These are phyloP conservation scores for Hygrophila difformis DNA, from an alignment of 257 asterid genomes.

Conservation along the genomic window DNA sequence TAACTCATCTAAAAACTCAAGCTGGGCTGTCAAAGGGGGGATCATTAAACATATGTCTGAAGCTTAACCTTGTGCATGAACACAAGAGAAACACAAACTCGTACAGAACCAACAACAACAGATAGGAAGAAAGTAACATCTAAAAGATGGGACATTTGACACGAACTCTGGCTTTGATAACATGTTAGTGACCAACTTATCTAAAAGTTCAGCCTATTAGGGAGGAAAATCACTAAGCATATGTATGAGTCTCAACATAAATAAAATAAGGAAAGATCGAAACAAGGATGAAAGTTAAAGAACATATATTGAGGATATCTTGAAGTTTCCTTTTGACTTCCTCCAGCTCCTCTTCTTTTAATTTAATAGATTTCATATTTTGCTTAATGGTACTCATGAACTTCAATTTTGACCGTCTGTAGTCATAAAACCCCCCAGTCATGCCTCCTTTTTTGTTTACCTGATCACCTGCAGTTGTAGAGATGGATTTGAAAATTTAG, in stretches of 20 bases:
- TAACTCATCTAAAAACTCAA: no score
- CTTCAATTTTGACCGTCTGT: constrained; percentile 79
- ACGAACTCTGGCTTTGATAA: no score
- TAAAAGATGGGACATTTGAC: no score
- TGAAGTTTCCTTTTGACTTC: constrained; percentile 58
- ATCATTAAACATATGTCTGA: no score
- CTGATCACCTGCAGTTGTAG: constrained; percentile 73
- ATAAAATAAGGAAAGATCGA: constrained; percentile 7
- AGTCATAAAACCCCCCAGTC: constrained; percentile 98
- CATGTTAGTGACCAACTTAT: no score
- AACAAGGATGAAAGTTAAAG: constrained; percentile 14
- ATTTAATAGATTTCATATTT: constrained; percentile 38
- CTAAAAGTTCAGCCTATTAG: no score
- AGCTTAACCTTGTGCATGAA: no score
- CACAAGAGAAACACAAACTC: no score
- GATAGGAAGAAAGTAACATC: no score
- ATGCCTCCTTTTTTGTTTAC: constrained; percentile 98
- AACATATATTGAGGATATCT: constrained; percentile 61
- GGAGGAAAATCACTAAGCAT: background rate
- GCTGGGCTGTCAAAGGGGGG: no score
- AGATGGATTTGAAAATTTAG: constrained; percentile 15
- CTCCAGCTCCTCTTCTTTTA: constrained; percentile 51
- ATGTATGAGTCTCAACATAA: constrained; percentile 6
- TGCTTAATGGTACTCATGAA: constrained; percentile 67
- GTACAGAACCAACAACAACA: no score